Base-by-base conservation (phyloP, 768 basidiomycete species). In the Termitomyces sp. region DNA sequence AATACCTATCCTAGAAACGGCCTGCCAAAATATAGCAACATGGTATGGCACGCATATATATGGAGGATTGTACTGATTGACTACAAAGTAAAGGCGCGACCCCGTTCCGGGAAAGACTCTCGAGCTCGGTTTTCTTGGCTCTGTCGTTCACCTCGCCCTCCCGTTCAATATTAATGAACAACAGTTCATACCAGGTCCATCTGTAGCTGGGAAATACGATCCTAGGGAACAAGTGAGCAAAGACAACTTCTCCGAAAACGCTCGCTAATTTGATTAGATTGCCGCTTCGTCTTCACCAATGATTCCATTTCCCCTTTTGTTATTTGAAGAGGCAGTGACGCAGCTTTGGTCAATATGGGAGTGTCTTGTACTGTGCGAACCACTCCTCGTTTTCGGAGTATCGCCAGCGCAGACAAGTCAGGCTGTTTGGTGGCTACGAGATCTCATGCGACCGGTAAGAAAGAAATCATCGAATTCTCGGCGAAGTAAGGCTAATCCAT, bases 271-370 rank as follows among this genome's bases (percentile, higher is more conserved):
- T 17, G 3, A 3, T 8, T n/a, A 92, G 86, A 82, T 93, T 44
- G 73, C 90, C 12, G 89, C 89, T 0, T 83, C 85, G 0, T 75
- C 84, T 3, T 73, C 83, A 9, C 80, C 86, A 0, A 75, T 84
- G 23, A 61, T 75, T 38, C 85, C 83, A 23, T 80, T 82, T 14
- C 84, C 84, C 14, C 63, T 87, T 52, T 67, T 75, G 10, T 74
- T 84, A 7, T 85, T 89, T 58, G 86, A 87, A 63, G 81, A 85
- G 0, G 79, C 80, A 15, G 62, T 89, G 28, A 68, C 85, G 3
- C 80, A 89, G 61, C 68, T 90, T 26, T 91, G 88, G 89, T 88
- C 90, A 5, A 78, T 88, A 53, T 99, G 96, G 96, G 96, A 99
- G 70, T 94, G 94, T 54, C 74, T 98, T 0, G 78, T 98, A 0